Evolutionary conservation across 345 rosid species (phyloP), one percentile per base, ranked within the genome.

Genomic region (Populus davidiana): DNA sequence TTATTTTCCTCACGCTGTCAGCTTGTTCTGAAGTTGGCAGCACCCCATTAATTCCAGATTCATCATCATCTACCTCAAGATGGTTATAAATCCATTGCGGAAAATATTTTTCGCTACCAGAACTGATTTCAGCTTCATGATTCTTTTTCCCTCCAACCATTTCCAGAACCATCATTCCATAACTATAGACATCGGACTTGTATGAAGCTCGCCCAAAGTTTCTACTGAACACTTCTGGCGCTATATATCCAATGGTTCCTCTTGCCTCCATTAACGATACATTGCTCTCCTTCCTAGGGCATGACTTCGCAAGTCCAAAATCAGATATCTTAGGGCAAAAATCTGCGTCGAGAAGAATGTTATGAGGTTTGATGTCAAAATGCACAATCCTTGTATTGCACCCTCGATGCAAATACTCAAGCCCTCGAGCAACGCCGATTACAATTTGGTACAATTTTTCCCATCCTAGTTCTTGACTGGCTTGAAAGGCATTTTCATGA

Each of bases 331-430:
- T 75, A 4, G 78, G 78, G 52, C 0, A 1, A 20, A 50, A 71
- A 10, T 71, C 39, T 31, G 35, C 43, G 17, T 50, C 43, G 1
- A 71, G 64, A n/a, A 67, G 71, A 50, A 31, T 50, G 35, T 75
- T 65, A 35, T 64, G 62, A 44, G 70, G 71, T 17, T 64, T 44
- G 2, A 75, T 75, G 31, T 71, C 72, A 18, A 52, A 67, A 52
- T 75, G 78, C 29, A 67, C 50, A 49, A 75, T 67, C 50, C 78
- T 50, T 66, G 65, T 75, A 17, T 67, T 50, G 72, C 78, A 75
- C 54, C 72, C 78, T 6, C 50, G 44, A 17, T 75, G 78, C 27
- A 75, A 31, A 31, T 75, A 67, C 23, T 75, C 67, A 0, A 75
- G 72, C 35, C 72, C 78, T 21, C 71, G 65, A 12, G 78, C 78